Conservation (phyloP, 768 basidiomycete species). For the Termitomyces sp. region DNA sequence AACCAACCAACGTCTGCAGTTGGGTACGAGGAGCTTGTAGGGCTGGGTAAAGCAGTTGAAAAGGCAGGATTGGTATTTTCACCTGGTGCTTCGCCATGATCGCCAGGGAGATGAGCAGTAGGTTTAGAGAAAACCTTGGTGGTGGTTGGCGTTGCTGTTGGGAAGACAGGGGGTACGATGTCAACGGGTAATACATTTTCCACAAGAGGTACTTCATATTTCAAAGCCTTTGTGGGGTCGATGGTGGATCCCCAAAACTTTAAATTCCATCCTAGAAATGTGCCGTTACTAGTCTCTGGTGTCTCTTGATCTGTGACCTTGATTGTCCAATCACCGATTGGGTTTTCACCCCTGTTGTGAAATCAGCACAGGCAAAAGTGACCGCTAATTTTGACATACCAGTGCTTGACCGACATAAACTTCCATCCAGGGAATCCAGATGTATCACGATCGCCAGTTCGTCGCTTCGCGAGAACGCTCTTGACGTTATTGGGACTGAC, state of each 20-base stretch:
- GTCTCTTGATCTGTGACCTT: conserved; percentile 76
- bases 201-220: conserved; percentile 53
- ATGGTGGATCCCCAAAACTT: conserved; percentile 86
- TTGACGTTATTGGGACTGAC: conserved; percentile 79
- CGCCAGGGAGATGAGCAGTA: conserved; percentile 80
- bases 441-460: conserved; percentile 55
- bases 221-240: conserved; percentile 60
- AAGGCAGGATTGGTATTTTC: conserved; percentile 79
- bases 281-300: conserved; percentile 43
- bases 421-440: conserved; percentile 90
- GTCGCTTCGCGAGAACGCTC: conserved; percentile 74
- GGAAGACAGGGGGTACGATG: conserved; percentile 29
- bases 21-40: conserved; percentile 32
- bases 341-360: conserved; percentile 78
- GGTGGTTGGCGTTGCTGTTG: conserved; percentile 28
- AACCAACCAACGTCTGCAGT: conserved; percentile 81
- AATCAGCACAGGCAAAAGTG: conserved; percentile 12
- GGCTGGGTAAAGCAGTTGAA: conserved; percentile 26
- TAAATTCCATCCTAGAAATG: conserved; percentile 89
- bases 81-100: conserved; percentile 75
- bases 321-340: conserved; percentile 87
- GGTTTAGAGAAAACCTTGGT: conserved; percentile 77
- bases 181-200: conserved; percentile 44
- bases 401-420: conserved; percentile 99
- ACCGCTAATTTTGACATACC: conserved; percentile 37